These are phyloP conservation scores for Syncephalis plumigaleata DNA, from an alignment of 371 early-diverging fungal species.

Conservation along the genomic window DNA sequence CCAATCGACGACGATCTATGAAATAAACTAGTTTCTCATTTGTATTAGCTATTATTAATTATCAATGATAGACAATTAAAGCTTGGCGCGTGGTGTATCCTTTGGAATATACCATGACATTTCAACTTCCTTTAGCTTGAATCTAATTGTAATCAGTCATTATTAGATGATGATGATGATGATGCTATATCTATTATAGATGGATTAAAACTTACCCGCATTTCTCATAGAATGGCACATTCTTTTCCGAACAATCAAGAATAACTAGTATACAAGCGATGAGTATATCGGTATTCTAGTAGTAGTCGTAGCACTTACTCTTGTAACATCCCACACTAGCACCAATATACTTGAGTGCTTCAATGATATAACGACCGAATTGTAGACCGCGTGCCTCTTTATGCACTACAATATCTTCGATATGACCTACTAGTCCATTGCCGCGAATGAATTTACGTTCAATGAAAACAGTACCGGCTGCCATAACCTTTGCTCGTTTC, in stretches of 20 bases:
- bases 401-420: constrained; percentile 90
- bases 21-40: too few species aligned
- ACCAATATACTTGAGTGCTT: constrained; percentile 37
- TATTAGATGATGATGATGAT: too few species aligned
- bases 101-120: too few species aligned
- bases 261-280: constrained; percentile 14
- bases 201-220: constrained; percentile 58
- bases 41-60: too few species aligned
- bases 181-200: too few species aligned
- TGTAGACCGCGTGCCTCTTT: constrained; percentile 88
- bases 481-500: constrained; percentile 43
- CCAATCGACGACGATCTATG: too few species aligned
- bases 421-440: constrained; percentile 72
- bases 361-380: constrained; percentile 35
- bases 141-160: too few species aligned
- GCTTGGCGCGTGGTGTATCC: too few species aligned
- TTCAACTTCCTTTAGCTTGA: too few species aligned
- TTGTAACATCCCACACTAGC: constrained; percentile 53
- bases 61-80: too few species aligned
- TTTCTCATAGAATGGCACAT: constrained; percentile 85
- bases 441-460: constrained; percentile 92
- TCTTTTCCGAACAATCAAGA: constrained; percentile 73
- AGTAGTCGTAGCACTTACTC: constrained; percentile 4
- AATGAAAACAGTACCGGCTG: constrained; percentile 85
- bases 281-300: too few species aligned